Percentiles rank a stretch among this genome's conserved stretches.
phyloP scores from a whole-genome alignment of 2,329 filamentous ascomycete genomes.

The Talaromyces albobiverticillius region DNA sequence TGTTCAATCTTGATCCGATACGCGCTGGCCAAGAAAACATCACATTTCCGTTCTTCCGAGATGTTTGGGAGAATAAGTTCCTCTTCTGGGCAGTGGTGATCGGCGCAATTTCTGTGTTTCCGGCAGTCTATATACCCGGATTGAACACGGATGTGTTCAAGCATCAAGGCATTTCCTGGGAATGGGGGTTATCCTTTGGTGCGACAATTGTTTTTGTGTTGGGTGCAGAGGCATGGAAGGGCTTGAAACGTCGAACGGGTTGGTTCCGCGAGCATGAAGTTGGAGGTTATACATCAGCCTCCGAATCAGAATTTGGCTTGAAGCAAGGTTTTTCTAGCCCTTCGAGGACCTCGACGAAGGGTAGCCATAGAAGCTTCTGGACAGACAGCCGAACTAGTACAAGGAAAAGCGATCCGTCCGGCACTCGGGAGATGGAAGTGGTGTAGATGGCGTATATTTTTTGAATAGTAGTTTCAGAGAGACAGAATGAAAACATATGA shows the following conservation, averaged over 20 bases:
- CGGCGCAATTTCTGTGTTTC: constrained; percentile 58
- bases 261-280: constrained; percentile 15
- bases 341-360: constrained; percentile 7
- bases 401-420: not conserved
- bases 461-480: not conserved
- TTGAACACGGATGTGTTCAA: constrained; percentile 65
- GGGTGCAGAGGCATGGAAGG: constrained; percentile 67
- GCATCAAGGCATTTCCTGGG: constrained; percentile 64
- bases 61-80: constrained; percentile 71
- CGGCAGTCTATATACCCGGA: constrained; percentile 65
- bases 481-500: not conserved
- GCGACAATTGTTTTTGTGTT: constrained; percentile 60
- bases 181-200: constrained; percentile 67
- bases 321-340: constrained; percentile 14
- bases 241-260: constrained; percentile 58
- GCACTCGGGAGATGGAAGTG: not conserved
- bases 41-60: constrained; percentile 57
- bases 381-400: constrained; percentile 1
- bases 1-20: constrained; percentile 61
- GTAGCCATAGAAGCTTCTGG: constrained; percentile 10
- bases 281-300: not conserved
- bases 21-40: constrained; percentile 42
- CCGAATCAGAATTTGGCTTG: constrained; percentile 14
- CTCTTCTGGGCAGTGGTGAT: constrained; percentile 63
- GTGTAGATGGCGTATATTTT: not conserved